Evolutionary conservation across 371 early-diverging fungal genomes (phyloP).

Genomic region (Haplosporangium sp.): DNA sequence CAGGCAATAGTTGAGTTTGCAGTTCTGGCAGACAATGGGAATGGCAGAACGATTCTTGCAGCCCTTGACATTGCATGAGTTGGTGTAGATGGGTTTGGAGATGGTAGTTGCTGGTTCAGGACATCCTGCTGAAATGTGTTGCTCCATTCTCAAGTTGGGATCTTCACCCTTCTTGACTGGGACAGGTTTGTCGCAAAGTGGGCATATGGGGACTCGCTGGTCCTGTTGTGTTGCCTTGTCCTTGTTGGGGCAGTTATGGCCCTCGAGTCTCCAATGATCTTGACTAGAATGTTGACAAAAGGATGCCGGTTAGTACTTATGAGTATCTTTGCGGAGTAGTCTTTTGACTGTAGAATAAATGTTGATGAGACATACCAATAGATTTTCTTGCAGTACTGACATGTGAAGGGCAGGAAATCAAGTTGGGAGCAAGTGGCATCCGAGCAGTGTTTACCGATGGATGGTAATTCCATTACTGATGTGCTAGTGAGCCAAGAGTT

Average conservation of each 20-base stretch:
- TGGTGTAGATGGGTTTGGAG: slow-evolving; percentile 59
- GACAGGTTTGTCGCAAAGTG: slow-evolving; percentile 72
- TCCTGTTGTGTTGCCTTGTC: slow-evolving; percentile 58
- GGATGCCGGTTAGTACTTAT: background rate
- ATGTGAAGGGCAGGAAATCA: slow-evolving; percentile 71
- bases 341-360: too few relatives aligned
- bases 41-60: slow-evolving; percentile 69
- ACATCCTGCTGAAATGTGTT: slow-evolving; percentile 72
- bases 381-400: slow-evolving; percentile 65
- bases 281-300: slow-evolving; percentile 49
- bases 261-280: slow-evolving; percentile 71
- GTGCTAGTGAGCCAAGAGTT: too few relatives aligned
- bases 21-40: slow-evolving; percentile 67
- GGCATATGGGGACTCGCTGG: slow-evolving; percentile 69
- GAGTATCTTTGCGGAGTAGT: background rate
- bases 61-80: slow-evolving; percentile 64
- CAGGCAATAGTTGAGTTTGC: slow-evolving; percentile 69
- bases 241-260: slow-evolving; percentile 64
- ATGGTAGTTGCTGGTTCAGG: slow-evolving; percentile 57
- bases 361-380: slow-evolving; percentile 58
- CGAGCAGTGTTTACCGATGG: slow-evolving; percentile 69
- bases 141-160: slow-evolving; percentile 73
- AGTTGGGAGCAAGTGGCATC: slow-evolving; percentile 58
- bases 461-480: slow-evolving; percentile 62
- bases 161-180: slow-evolving; percentile 71